These are phyloP conservation scores for Parathielavia hyrcaniae DNA, from an alignment of 495 filamentous ascomycete species.

Conservation along the genomic window DNA sequence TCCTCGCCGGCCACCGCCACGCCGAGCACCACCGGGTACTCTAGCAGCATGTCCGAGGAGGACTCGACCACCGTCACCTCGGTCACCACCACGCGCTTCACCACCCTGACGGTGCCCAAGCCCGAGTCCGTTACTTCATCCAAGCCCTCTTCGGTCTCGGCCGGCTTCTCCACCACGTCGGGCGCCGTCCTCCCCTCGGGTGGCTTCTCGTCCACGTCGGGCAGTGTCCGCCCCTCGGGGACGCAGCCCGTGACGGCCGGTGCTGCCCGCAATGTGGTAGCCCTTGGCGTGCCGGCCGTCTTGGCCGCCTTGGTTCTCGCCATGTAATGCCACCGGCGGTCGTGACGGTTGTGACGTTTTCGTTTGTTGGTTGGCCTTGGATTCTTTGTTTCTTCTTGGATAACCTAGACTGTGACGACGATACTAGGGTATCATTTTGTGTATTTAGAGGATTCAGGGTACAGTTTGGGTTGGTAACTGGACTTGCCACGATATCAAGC, in stretches of 20 bases:
- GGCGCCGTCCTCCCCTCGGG: too few relatives aligned
- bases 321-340: slow-evolving; percentile 12
- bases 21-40: background rate
- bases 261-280: slow-evolving; percentile 27
- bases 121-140: slow-evolving; percentile 8
- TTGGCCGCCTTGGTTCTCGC: slow-evolving; percentile 24
- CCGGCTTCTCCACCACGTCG: slow-evolving; percentile 10
- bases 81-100: slow-evolving; percentile 16
- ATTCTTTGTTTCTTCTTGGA: slow-evolving; percentile 6
- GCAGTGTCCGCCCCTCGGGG: background rate
- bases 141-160: background rate
- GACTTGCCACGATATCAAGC: background rate
- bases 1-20: background rate
- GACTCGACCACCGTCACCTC: slow-evolving; percentile 13
- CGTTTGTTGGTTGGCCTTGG: background rate
- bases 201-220: too few relatives aligned
- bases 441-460: background rate
- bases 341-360: background rate
- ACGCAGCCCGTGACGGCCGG: slow-evolving; percentile 24
- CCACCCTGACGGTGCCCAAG: slow-evolving; percentile 27
- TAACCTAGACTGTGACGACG: background rate
- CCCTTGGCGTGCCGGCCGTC: slow-evolving; percentile 22
- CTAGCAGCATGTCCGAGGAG: background rate
- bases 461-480: background rate
- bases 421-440: background rate